A percentile compares a stretch with the other conserved stretches of the same genome.
phyloP scores from a whole-genome alignment of 2,329 filamentous ascomycete genomes.

The Lachnellula suecica region DNA sequence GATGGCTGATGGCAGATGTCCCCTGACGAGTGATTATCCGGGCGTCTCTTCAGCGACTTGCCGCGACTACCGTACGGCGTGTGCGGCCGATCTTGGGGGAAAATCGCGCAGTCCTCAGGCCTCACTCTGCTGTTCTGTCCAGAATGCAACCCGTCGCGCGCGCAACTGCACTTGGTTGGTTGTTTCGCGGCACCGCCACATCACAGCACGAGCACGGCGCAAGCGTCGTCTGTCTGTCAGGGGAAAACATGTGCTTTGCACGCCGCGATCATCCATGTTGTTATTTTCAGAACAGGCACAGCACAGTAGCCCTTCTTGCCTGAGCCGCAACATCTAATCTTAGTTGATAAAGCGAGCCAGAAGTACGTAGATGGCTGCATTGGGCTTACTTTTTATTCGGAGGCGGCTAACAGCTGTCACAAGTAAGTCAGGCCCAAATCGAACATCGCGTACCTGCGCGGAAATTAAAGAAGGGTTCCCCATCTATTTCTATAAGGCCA shows the following conservation, averaged over 20 bases:
- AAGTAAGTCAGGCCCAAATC: no score
- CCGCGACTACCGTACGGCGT: no score
- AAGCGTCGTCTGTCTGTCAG: background rate
- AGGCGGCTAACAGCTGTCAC: no score
- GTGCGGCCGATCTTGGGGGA: no score
- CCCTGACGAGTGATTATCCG: background rate
- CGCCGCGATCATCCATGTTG: background rate
- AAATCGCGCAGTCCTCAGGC: no score
- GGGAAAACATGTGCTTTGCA: conserved; percentile 1
- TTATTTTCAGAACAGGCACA: background rate
- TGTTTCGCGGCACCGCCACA: background rate
- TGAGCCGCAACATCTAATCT: background rate
- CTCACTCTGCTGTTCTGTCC: background rate
- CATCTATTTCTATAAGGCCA: no score
- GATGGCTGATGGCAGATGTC: no score
- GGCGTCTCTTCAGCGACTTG: background rate
- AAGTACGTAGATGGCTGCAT: no score
- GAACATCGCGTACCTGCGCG: background rate
- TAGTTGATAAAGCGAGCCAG: no score
- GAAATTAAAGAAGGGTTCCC: no score
- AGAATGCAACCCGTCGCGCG: background rate
- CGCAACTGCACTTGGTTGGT: background rate
- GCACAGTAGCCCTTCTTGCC: background rate
- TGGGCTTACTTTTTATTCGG: no score
- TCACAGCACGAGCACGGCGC: background rate